A percentile compares a stretch with the other conserved stretches of the same genome.
Conservation (phyloP, 176 grass and related monocot genomes). For the Luzula sylvatica region DNA sequence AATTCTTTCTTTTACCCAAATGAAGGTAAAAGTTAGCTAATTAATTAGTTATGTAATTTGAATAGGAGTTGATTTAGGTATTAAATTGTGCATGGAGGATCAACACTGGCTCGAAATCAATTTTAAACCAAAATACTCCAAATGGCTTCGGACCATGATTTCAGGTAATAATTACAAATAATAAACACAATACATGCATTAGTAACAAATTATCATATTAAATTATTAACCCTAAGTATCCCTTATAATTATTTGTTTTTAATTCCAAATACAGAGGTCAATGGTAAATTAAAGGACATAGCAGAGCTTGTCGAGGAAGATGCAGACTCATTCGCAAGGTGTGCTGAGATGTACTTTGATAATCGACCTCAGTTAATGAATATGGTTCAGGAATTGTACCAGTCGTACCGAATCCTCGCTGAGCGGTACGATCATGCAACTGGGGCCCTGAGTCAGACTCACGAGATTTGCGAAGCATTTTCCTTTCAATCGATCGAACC, state of each 20-base stretch:
- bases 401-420: conserved; percentile 74
- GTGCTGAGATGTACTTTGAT: conserved; percentile 91
- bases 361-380: conserved; percentile 81
- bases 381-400: conserved; percentile 83
- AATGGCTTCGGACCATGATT: conserved; percentile 90
- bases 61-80: background rate
- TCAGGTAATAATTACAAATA: conserved; percentile 34
- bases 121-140: conserved; percentile 87
- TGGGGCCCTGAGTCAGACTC: conserved; percentile 72
- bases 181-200: no score
- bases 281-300: conserved; percentile 75
- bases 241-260: no score
- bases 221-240: no score
- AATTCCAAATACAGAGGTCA: conserved; percentile 45
- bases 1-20: background rate
- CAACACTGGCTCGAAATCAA: conserved; percentile 81
- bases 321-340: conserved; percentile 88
- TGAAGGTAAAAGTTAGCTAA: background rate
- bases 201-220: no score
- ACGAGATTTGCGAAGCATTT: conserved; percentile 68
- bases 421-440: conserved; percentile 79
- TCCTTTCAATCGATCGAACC: conserved; percentile 29
- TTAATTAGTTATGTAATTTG: background rate
- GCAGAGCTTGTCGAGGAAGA: conserved; percentile 89
- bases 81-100: conserved; percentile 1